These are phyloP conservation scores for Nelumbo lutea DNA, from an alignment of 164 flowering plant species.

Conservation along the genomic window DNA sequence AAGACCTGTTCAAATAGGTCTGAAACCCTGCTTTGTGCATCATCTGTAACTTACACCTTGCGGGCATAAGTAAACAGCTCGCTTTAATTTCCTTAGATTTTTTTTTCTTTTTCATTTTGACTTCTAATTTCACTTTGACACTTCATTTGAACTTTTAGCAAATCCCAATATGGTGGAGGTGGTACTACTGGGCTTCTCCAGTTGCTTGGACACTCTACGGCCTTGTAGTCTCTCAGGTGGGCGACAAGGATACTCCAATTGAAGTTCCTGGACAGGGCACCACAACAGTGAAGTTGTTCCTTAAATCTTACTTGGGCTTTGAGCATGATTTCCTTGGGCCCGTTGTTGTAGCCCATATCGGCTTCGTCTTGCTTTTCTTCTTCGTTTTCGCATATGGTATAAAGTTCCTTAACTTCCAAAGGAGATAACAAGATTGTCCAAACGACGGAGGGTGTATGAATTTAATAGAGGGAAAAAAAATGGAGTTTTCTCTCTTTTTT, in stretches of 20 bases:
- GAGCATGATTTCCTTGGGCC: slow-evolving; percentile 59
- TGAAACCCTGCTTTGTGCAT: neutral
- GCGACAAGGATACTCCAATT: slow-evolving; percentile 22
- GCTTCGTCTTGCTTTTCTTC: slow-evolving; percentile 48
- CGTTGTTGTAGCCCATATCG: slow-evolving; percentile 53
- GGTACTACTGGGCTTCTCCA: slow-evolving; percentile 56
- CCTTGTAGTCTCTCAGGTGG: slow-evolving; percentile 38
- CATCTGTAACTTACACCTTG: neutral
- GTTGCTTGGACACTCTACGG: slow-evolving; percentile 50
- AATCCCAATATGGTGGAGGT: slow-evolving; percentile 55
- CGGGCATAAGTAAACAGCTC: neutral
- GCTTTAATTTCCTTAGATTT: neutral
- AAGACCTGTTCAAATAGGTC: no score
- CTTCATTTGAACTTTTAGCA: slow-evolving; percentile 5
- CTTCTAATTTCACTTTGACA: neutral
- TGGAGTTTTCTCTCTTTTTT: neutral
- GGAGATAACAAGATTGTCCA: slow-evolving; percentile 28
- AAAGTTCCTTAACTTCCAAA: slow-evolving; percentile 77
- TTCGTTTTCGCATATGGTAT: slow-evolving; percentile 64
- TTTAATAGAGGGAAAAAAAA: neutral
- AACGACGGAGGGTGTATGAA: neutral
- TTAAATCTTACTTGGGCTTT: slow-evolving; percentile 42
- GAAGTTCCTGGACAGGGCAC: slow-evolving; percentile 40
- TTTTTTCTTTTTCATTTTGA: neutral
- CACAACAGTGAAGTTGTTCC: slow-evolving; percentile 31